A percentile compares a stretch with the other conserved stretches of the same genome.
Evolutionary conservation across 2,329 filamentous ascomycete genomes (phyloP).

Genomic region (Amesomyces nigricolor): DNA sequence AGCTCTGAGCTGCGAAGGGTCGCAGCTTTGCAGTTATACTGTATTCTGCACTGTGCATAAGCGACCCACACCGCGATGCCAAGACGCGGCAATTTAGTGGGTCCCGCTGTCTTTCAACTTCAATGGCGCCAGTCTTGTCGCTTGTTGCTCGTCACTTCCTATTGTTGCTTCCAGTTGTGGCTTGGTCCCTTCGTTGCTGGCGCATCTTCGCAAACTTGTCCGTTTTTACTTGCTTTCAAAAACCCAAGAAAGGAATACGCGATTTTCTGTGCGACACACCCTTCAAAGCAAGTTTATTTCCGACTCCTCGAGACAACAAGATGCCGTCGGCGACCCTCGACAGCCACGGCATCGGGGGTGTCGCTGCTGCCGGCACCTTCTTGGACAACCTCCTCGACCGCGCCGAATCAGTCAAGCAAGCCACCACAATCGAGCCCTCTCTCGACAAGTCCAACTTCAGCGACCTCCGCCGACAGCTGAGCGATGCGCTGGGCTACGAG

Average conservation of each 20-base stretch:
- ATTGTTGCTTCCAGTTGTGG: too few relatives aligned
- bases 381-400: slow-evolving; percentile 53
- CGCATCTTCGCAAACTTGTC: too few relatives aligned
- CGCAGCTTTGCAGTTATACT: slow-evolving; percentile 19
- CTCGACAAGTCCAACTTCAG: slow-evolving; percentile 64
- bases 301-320: slow-evolving; percentile 14
- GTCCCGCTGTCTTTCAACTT: neutral
- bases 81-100: neutral
- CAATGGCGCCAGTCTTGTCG: slow-evolving; percentile 9
- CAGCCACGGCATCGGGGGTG: slow-evolving; percentile 47
- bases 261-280: neutral
- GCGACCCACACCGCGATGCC: slow-evolving; percentile 2
- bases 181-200: too few relatives aligned
- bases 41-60: neutral
- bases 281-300: neutral
- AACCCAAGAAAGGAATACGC: neutral
- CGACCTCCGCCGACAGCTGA: slow-evolving; percentile 42
- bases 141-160: neutral
- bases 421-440: slow-evolving; percentile 63
- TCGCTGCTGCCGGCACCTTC: slow-evolving; percentile 48
- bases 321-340: slow-evolving; percentile 47
- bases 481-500: slow-evolving; percentile 35
- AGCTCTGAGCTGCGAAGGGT: slow-evolving; percentile 6
- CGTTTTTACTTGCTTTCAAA: neutral
- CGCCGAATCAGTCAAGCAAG: slow-evolving; percentile 54